Evolutionary conservation across 176 grass and related monocot genomes (phyloP).

Genomic region (Phoenix roebelenii): DNA sequence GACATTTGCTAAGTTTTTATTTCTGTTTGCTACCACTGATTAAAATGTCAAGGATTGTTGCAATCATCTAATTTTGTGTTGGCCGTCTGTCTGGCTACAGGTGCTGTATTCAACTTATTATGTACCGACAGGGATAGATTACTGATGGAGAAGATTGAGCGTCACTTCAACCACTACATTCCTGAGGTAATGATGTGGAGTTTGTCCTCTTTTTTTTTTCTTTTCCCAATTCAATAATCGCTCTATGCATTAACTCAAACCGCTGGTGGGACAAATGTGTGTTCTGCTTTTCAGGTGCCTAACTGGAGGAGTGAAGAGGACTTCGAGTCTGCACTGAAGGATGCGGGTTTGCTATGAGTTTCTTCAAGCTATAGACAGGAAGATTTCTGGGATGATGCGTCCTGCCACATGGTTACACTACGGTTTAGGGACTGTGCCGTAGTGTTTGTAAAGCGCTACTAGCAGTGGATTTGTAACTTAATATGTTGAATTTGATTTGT

Average conservation of each 20-base stretch:
- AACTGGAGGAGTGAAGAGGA: conserved; percentile 74
- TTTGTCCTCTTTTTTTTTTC: background rate
- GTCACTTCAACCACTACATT: conserved; percentile 65
- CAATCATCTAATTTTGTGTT: background rate
- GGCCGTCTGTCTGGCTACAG: conserved; percentile 27
- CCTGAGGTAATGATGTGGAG: conserved; percentile 32
- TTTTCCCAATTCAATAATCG: background rate
- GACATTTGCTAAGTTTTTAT: too few relatives aligned
- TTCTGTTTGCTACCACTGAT: background rate
- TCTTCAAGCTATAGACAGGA: background rate
- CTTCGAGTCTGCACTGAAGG: conserved; percentile 83
- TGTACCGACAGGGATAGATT: conserved; percentile 48
- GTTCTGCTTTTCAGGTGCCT: conserved; percentile 29
- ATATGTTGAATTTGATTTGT: too few relatives aligned
- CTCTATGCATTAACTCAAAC: background rate
- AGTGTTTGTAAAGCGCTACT: too few relatives aligned
- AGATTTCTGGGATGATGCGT: background rate
- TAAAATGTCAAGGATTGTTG: too few relatives aligned
- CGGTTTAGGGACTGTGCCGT: too few relatives aligned
- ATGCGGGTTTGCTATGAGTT: conserved; percentile 55
- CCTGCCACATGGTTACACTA: too few relatives aligned
- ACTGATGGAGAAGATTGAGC: conserved; percentile 85
- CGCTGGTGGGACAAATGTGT: background rate
- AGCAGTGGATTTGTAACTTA: too few relatives aligned
- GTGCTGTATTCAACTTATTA: conserved; percentile 92